These are phyloP conservation scores for Taxawa tesnikishii DNA, from an alignment of 2,329 filamentous ascomycete genomes.

Conservation along the genomic window DNA sequence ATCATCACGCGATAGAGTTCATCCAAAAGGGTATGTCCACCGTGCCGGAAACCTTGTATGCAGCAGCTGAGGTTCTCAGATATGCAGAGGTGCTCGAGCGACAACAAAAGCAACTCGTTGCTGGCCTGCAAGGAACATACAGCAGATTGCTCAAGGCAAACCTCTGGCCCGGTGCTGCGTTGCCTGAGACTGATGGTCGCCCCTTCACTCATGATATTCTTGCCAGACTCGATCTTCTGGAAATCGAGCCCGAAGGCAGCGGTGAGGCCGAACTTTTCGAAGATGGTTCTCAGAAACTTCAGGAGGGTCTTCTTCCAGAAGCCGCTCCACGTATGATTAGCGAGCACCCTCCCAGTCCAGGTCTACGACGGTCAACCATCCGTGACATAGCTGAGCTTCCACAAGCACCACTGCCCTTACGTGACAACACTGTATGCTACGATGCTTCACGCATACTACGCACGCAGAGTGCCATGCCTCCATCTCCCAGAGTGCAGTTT, in stretches of 20 bases:
- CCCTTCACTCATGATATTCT: constrained; percentile 54
- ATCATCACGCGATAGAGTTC: constrained; percentile 54
- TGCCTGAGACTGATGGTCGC: constrained; percentile 42
- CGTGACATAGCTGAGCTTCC: constrained; percentile 22
- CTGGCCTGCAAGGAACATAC: constrained; percentile 50
- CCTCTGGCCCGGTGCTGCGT: constrained; percentile 41
- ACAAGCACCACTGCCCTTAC: constrained; percentile 16
- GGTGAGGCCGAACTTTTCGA: constrained; percentile 41
- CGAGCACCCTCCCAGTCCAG: constrained; percentile 18
- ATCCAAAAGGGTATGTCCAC: constrained; percentile 47
- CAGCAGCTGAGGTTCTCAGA: constrained; percentile 21
- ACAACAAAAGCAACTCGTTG: constrained; percentile 50
- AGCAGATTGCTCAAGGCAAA: constrained; percentile 38
- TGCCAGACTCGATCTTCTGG: constrained; percentile 44
- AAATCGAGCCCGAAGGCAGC: constrained; percentile 34
- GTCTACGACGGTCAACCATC: constrained; percentile 14
- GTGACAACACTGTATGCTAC: constrained; percentile 15
- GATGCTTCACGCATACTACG: constrained; percentile 15
- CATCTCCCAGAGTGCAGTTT: constrained; percentile 15
- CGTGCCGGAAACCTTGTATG: neutral
- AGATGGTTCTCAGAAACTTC: constrained; percentile 43
- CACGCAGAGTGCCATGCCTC: constrained; percentile 11
- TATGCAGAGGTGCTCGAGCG: constrained; percentile 57
- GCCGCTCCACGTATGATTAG: constrained; percentile 38
- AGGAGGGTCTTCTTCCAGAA: constrained; percentile 40